phyloP scores from a whole-genome alignment of 176 grass and related monocot genomes.

The Oryza glaberrima region DNA sequence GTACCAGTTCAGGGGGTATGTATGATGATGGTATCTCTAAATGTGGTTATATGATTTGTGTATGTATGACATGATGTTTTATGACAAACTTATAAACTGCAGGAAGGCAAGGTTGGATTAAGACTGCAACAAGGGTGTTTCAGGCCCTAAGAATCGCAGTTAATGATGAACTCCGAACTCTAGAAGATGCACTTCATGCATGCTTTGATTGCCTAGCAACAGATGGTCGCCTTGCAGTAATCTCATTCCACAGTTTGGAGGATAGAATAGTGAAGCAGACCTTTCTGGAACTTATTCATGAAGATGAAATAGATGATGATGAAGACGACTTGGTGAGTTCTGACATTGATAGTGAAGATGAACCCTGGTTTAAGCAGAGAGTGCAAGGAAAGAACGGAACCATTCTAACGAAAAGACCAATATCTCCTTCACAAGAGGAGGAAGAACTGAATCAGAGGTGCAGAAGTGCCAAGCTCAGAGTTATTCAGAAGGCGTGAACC shows the following conservation, averaged over 20 bases:
- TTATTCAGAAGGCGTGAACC: constrained; percentile 61
- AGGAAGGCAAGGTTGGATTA: constrained; percentile 92
- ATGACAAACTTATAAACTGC: constrained; percentile 37
- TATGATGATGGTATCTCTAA: constrained; percentile 23
- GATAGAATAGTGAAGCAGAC: constrained; percentile 88
- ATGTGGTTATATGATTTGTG: neutral
- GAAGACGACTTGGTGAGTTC: neutral
- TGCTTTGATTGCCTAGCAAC: constrained; percentile 78
- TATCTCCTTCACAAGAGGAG: constrained; percentile 79
- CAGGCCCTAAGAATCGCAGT: constrained; percentile 92
- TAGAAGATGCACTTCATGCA: constrained; percentile 83
- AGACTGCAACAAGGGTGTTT: constrained; percentile 92
- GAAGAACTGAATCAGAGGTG: constrained; percentile 86
- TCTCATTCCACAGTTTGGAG: constrained; percentile 94
- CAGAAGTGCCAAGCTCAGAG: constrained; percentile 92
- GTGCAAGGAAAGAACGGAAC: constrained; percentile 72
- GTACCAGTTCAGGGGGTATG: constrained; percentile 58
- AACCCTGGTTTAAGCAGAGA: constrained; percentile 63
- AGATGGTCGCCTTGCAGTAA: constrained; percentile 78
- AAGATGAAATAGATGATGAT: constrained; percentile 29
- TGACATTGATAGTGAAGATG: constrained; percentile 39
- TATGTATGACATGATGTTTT: neutral
- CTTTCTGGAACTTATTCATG: constrained; percentile 77
- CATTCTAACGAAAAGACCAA: constrained; percentile 82
- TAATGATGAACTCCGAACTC: constrained; percentile 70